Evolutionary conservation across 192 early-diverging fungal species (phyloP).

Genomic region (Coemansia sp.): DNA sequence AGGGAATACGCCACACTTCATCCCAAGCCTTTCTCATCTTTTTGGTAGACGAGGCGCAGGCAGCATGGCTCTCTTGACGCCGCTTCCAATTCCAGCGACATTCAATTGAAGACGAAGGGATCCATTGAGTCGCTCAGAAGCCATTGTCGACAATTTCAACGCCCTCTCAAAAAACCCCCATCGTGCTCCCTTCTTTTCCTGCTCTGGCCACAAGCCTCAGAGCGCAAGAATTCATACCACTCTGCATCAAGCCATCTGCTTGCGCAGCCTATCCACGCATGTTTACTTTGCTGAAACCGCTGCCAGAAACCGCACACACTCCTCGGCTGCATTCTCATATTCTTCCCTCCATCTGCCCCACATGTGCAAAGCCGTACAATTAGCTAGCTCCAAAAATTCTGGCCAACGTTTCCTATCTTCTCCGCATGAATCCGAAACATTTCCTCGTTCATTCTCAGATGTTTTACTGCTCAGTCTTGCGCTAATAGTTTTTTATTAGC

Average conservation of each 20-base stretch:
- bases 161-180: not conserved
- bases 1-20: no score
- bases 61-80: not conserved
- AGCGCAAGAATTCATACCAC: not conserved
- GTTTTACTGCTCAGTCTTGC: not conserved
- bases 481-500: not conserved
- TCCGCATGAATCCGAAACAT: not conserved
- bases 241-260: not conserved
- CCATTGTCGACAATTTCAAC: no score
- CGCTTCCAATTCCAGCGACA: not conserved
- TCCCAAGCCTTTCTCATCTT: not conserved
- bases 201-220: not conserved
- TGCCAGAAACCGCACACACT: no score
- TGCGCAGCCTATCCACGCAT: not conserved
- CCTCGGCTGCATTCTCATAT: no score
- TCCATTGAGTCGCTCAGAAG: not conserved
- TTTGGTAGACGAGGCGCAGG: not conserved
- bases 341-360: no score
- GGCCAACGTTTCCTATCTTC: not conserved
- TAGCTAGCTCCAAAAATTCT: not conserved
- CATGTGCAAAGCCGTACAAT: no score
- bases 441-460: not conserved
- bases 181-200: not conserved
- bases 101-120: not conserved
- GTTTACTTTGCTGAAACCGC: not conserved